A percentile compares a stretch with the other conserved stretches of the same genome.
Evolutionary conservation across 306 rosid species (phyloP).

Genomic region (Cucumis hystrix): DNA sequence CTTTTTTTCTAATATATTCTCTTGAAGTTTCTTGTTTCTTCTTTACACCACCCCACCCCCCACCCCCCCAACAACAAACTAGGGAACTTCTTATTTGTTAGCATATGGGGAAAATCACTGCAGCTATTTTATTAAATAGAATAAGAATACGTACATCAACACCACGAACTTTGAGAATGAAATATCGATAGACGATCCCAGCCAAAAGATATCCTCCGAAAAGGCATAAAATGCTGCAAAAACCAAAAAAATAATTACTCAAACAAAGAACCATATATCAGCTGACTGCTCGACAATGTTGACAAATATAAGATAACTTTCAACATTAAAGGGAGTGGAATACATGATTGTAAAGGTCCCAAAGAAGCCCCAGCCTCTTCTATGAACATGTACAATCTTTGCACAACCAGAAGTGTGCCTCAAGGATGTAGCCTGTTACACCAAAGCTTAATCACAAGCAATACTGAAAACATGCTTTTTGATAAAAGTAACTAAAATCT

Average conservation of each 20-base stretch:
- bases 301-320: background rate
- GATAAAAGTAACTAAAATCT: background rate
- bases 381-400: conserved; percentile 29
- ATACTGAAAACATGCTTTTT: background rate
- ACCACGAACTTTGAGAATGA: conserved; percentile 50
- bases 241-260: background rate
- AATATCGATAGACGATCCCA: conserved; percentile 57
- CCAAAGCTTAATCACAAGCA: conserved; percentile 11
- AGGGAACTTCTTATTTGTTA: background rate
- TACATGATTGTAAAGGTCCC: conserved; percentile 45
- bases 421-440: conserved; percentile 55
- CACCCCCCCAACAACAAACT: background rate
- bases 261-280: background rate
- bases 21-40: no score
- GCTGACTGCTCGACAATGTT: background rate
- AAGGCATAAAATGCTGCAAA: conserved; percentile 59
- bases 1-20: no score
- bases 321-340: conserved; percentile 11
- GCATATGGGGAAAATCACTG: background rate
- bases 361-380: conserved; percentile 75
- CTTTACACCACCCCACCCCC: background rate
- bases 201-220: conserved; percentile 61
- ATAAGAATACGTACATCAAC: conserved; percentile 46
- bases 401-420: conserved; percentile 97
- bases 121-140: background rate